These are phyloP conservation scores for Acer negundo DNA, from an alignment of 345 rosid species.

Conservation along the genomic window DNA sequence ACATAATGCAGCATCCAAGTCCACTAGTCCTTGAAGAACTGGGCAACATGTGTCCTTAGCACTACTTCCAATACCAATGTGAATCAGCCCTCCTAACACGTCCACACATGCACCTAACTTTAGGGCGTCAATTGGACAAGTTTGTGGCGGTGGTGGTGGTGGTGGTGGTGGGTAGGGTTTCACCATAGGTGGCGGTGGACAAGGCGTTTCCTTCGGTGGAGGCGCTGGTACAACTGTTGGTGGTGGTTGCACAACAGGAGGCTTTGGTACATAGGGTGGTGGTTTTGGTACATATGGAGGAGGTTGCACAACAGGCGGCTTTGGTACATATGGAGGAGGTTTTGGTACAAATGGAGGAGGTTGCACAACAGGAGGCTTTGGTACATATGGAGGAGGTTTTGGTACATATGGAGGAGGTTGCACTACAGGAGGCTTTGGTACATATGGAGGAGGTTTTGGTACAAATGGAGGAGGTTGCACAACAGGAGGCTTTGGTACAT, in stretches of 20 bases:
- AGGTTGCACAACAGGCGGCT: neutral
- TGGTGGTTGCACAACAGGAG: constrained; percentile 15
- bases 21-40: constrained; percentile 65
- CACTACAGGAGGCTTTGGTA: constrained; percentile 12
- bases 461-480: too few relatives aligned
- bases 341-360: constrained; percentile 24
- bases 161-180: too few relatives aligned
- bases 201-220: too few relatives aligned
- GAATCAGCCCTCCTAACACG: constrained; percentile 75
- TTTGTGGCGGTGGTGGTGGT: constrained; percentile 37
- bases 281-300: constrained; percentile 12
- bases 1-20: constrained; percentile 86
- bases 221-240: constrained; percentile 21
- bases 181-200: too few relatives aligned
- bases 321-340: neutral
- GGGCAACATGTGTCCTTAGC: constrained; percentile 87
- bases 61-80: constrained; percentile 68
- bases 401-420: too few relatives aligned
- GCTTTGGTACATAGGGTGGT: neutral
- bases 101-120: constrained; percentile 90
- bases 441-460: too few relatives aligned
- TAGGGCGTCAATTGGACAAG: constrained; percentile 73
- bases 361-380: constrained; percentile 19
- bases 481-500: too few relatives aligned
- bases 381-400: neutral